Base-by-base conservation (phyloP, 345 rosid genomes). In the Eucalyptus sp. region DNA sequence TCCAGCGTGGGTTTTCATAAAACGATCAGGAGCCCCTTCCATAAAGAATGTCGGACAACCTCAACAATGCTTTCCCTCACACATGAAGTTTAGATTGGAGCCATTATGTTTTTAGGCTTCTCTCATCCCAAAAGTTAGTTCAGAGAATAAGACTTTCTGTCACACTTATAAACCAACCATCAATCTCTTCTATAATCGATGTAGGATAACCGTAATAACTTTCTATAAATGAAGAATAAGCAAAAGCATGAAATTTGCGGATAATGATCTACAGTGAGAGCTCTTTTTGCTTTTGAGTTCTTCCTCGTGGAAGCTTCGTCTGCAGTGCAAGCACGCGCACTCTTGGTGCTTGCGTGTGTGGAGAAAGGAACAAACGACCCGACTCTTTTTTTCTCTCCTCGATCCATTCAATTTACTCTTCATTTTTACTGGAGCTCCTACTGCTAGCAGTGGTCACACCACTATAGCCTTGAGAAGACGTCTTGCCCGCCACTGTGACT, bases 401-500 rank as follows among this genome's bases (percentile, higher is more conserved):
- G n/a, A 76, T 90, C 15, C 88, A 86, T 11, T 86, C 88, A 68
- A 86, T 86, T 50, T 50, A 68, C 49, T 46, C 89, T 49, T 87
- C 81, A 51, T 44, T 88, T 62, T 76, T 50, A 81, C 71, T 52
- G 15, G 88, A 89, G 87, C 88, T 91, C 85, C 64, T 88, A 80
- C 89, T 89, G 89, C 88, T 87, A 86, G 83, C 56, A 44, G 90
- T 66, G 89, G 87, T 88, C 87, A 76, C 89, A 88, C 87, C 89
- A 90, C 90, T 58, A 85, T 89, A 88, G 68, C 88, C 88, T 79
- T 88, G 87, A 52, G 49, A 88, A 60, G 93, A 87, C 22, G 93
- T 86, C 80, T 31, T 44, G 37, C 76, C 20, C 31, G 90, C 88
- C 17, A 80, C 64, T 48, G 66, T 90, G 89, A 37, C 90, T 86